Evolutionary conservation across 371 early-diverging fungal species (phyloP), one percentile per base, ranked within the genome.

Genomic region (Mortierella sp.): DNA sequence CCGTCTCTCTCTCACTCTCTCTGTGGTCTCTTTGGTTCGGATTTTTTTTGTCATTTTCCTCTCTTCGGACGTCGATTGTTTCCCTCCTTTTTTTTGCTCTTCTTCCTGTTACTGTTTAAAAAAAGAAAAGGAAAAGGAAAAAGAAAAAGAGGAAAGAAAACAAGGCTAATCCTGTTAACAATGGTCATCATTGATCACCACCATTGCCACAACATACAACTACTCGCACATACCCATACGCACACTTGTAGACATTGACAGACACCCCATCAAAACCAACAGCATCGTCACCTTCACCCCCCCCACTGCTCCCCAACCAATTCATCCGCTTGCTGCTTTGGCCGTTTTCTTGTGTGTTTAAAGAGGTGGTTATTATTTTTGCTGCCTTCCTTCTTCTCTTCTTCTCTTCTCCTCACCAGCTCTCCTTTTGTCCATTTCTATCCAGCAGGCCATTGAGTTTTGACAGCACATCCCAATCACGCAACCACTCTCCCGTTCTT

Each of bases 281-380:
- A 58, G 26, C 57, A 26, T 6, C 26, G 11, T 50, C 19, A 2
- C 72, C 31, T 34, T 24, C 73, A 24, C 52, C 73, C 52, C 5
- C 34, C 42, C 50, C 38, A n/a, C n/a, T n/a, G n/a, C 28, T 72
- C 52, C 31, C 38, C 73, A 14, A 21, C 54, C 21, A 24, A 3
- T 54, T 52, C 73, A 24, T 73, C 38, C 31, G 31, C 73, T 48
- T 73, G 52, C 73, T 73, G 73, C 52, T 45, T 54, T 73, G 42
- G 73, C 73, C 72, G 50, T 47, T 72, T 72, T 68, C 44, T 68
- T 68, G 19, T 65, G 2, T 54, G 16, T 24, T 55, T 21, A 14
- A 50, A 50, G 16, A 9, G 50, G 50, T 50, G 42, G 42, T 19
- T 44, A 44, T 74, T 42, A 26, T 57, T 52, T 16, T 31, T 34